phyloP scores from a whole-genome alignment of 176 grass and related monocot species.

The Musa itinerans region DNA sequence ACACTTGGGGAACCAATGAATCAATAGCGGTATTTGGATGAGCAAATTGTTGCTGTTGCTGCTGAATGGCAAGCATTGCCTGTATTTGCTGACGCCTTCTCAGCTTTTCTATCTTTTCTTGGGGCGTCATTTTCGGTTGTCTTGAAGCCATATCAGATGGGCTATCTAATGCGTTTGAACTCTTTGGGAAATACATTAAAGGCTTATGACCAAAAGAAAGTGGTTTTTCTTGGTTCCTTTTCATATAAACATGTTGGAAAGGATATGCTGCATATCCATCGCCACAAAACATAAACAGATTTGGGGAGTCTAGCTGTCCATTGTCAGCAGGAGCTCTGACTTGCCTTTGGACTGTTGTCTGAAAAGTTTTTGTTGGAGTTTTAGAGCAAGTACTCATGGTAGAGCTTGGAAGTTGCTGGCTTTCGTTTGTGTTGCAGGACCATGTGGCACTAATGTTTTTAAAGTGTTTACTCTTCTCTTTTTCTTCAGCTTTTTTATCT shows the following conservation, averaged over 20 bases:
- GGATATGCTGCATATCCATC: slow-evolving; percentile 37
- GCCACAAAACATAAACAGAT: slow-evolving; percentile 39
- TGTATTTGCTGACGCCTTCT: slow-evolving; percentile 61
- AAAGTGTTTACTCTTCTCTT: slow-evolving; percentile 30
- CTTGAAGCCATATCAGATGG: slow-evolving; percentile 35
- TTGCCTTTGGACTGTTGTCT: slow-evolving; percentile 23
- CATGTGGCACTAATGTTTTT: slow-evolving; percentile 22
- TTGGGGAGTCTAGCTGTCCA: slow-evolving; percentile 34
- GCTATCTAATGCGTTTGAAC: slow-evolving; percentile 28
- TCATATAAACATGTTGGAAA: slow-evolving; percentile 28
- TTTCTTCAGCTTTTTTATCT: slow-evolving; percentile 37
- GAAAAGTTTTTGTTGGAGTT: slow-evolving; percentile 15
- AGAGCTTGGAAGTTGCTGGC: slow-evolving; percentile 25
- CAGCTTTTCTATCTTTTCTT: slow-evolving; percentile 88
- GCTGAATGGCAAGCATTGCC: slow-evolving; percentile 64
- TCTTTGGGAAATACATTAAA: slow-evolving; percentile 30
- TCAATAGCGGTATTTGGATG: slow-evolving; percentile 36
- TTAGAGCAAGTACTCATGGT: slow-evolving; percentile 30
- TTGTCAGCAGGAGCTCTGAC: slow-evolving; percentile 32
- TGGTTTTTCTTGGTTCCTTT: slow-evolving; percentile 32
- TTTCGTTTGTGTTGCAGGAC: slow-evolving; percentile 26
- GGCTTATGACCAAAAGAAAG: slow-evolving; percentile 19
- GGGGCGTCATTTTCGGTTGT: slow-evolving; percentile 49
- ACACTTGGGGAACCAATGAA: slow-evolving; percentile 29
- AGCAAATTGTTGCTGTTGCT: slow-evolving; percentile 56